Base-by-base conservation (phyloP, 352 stramenopile genomes). In the Globisporangium apiculatum region DNA sequence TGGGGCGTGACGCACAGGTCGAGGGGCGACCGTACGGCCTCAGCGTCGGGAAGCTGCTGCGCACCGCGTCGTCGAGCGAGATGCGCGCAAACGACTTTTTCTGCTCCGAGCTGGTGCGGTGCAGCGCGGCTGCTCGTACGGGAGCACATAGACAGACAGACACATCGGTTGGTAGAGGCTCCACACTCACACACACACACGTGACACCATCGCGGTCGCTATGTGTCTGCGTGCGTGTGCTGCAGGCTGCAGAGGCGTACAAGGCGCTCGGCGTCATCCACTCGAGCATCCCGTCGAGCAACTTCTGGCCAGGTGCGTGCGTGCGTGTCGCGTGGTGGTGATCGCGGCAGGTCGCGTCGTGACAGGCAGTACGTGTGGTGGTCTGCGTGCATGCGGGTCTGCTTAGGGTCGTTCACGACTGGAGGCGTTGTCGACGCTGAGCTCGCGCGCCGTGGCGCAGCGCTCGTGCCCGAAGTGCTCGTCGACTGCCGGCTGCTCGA, bases 401-500 rank as follows among this genome's bases (percentile, higher is more conserved):
- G 12, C 9, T 40, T 10, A 81, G 74, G 76, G 11, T 87, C 71
- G 0, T 89, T 89, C 55, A 60, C 76, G 0, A 65, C 72, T 12
- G 79, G 76, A 15, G 64, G 64, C 4, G 75, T 84, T 35, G 67
- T 86, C 3, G 79, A 89, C 43, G 43, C 58, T 0, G 71, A 87
- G 48, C 48, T 89, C 8, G 57, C 64, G 51, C 72, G 74, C 0
- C 71, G 79, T 41, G 79, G 79, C 0, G 79, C 76, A 46, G 61
- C 74, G 0, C 61, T 89, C 1, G 69, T 62, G 18, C 51, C 55
- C 2, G 63, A 84, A 42, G 65, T 86, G 41, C 60, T 79, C 24
- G 62, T 89, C 35, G 79, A 89, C 56, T 89, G 74, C 35, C 73
- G 68, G 17, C 35, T 87, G 2, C 52, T 89, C 48, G 79, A 89